Base-by-base conservation (phyloP, 768 basidiomycete species). In the Tylopilus subfusipes region DNA sequence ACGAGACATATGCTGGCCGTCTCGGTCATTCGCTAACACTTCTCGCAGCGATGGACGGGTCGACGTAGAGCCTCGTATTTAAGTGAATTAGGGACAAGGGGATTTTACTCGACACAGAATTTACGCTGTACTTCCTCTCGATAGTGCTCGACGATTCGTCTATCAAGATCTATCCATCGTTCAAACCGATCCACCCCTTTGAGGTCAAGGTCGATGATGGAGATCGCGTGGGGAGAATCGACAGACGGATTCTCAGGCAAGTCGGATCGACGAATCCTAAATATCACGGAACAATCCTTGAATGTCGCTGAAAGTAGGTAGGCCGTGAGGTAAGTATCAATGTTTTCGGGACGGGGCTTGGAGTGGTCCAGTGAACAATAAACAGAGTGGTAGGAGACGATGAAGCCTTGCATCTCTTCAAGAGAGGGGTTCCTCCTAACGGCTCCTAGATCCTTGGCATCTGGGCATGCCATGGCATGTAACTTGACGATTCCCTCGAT, bases 291-390 rank as follows among this genome's bases (percentile, higher is more conserved):
- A 72, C 96, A 99, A 69, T 99, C 96, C 69, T 99, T 99, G 79
- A 99, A 93, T 7, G 90, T 90, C 24, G 92, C 92, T 5, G 93
- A 93, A 48, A 98, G 84, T 21, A 93, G 74, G 68, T 91, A 91
- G 9, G 90, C 86, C 44, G 90, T 72, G 39, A 85, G 65, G 59
- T 87, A 82, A 60, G 88, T 81, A 38, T 82, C 79, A 46, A 90
- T 70, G 55, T 83, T 66, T 22, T 73, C 67, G 22, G 75, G 68
- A 34, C 63, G 63, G 25, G 76, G 78, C 21, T 69, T 65, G 25
- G 63, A 60, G 55, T 81, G 73, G 63, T 76, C 69, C 50, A 72
- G 55, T 9, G 66, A 55, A 36, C 57, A 60, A 61, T 66, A 62
- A n/a, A 63, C 68, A 42, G 72, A 60, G 18, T 77, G 67, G 65